Base-by-base conservation (phyloP, 164 flowering plant genomes). In the Litsea cubeba region DNA sequence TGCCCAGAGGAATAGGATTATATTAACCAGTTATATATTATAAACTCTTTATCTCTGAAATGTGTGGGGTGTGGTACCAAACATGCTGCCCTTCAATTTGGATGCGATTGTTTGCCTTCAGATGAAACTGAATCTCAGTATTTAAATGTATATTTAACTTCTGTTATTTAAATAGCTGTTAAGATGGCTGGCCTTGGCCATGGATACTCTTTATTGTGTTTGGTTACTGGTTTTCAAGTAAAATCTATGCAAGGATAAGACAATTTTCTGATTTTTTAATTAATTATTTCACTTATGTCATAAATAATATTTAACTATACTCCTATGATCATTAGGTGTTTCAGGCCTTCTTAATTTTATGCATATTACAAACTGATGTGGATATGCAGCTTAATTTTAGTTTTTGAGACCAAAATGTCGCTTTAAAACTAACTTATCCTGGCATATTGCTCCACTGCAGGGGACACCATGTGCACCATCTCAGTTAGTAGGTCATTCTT, bases 391-490 rank as follows among this genome's bases (percentile, higher is more conserved):
- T 15, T 15, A 58, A 15, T n/a, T 58, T 58, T 15, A 58, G 15
- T 23, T 65, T 22, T 25, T 66, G 69, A 66, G 2, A 20, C 17
- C 30, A 35, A 10, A 24, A 25, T 2, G 46, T 35, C 32, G 46
- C 46, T 6, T 35, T 35, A 35, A 35, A 35, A 35, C 46, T 70
- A 24, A 51, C 49, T 50, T 70, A 5, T 63, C 6, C 2, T n/a
- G 22, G 20, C n/a, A 12, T 50, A 5, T n/a, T n/a, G n/a, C 22
- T 50, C 50, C 22, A 63, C 69, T 65, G 62, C 71, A 72, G 77
- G 30, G 50, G 12, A 26, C 64, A 26, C 50, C 77, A 26, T 67
- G 70, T 69, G 83, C 85, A 78, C 76, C 78, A 26, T 69, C 82
- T 74, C 68, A 50, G 14, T 70, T 75, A 32, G 62, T 86, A 25